Conservation (phyloP, 1,284 basidiomycete species). For the Golubevia pallescens region DNA sequence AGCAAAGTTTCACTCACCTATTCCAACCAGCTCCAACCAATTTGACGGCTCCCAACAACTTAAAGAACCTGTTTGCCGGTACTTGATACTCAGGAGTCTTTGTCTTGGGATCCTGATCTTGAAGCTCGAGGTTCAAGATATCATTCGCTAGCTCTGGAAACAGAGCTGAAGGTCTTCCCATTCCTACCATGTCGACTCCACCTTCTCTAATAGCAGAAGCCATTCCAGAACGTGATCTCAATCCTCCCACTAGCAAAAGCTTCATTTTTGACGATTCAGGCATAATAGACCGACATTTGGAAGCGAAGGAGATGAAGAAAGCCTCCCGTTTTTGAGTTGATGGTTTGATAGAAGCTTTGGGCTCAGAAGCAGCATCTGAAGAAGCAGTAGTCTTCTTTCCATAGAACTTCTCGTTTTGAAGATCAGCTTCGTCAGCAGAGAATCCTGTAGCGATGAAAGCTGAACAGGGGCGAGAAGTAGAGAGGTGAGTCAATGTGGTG, state of each 20-base stretch:
- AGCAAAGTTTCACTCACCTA: conserved; percentile 32
- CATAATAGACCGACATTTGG: conserved; percentile 29
- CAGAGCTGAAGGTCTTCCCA: conserved; percentile 39
- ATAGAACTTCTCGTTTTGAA: conserved; percentile 23
- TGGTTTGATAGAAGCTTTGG: conserved; percentile 9
- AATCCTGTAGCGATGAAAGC: conserved; percentile 39
- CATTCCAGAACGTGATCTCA: conserved; percentile 48
- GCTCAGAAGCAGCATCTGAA: conserved; percentile 16
- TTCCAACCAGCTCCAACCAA: conserved; percentile 46
- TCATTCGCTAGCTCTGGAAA: conserved; percentile 32
- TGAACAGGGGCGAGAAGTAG: conserved; percentile 1
- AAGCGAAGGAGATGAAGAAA: conserved; percentile 55
- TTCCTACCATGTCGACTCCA: conserved; percentile 34
- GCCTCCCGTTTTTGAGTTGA: conserved; percentile 47
- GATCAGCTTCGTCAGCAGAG: conserved; percentile 26
- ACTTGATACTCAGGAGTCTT: conserved; percentile 32
- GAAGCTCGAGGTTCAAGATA: conserved; percentile 23
- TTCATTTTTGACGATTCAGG: conserved; percentile 24
- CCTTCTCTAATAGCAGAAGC: conserved; percentile 34
- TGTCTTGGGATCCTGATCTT: conserved; percentile 16
- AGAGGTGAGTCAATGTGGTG: background rate
- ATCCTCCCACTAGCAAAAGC: conserved; percentile 54
- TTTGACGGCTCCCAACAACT: conserved; percentile 32
- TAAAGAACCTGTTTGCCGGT: conserved; percentile 17
- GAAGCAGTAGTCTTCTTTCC: conserved; percentile 9